A percentile compares a stretch with the other conserved stretches of the same genome.
Conservation (phyloP, 2,329 filamentous ascomycete genomes). For the Ceratocystis cacaofunesta region DNA sequence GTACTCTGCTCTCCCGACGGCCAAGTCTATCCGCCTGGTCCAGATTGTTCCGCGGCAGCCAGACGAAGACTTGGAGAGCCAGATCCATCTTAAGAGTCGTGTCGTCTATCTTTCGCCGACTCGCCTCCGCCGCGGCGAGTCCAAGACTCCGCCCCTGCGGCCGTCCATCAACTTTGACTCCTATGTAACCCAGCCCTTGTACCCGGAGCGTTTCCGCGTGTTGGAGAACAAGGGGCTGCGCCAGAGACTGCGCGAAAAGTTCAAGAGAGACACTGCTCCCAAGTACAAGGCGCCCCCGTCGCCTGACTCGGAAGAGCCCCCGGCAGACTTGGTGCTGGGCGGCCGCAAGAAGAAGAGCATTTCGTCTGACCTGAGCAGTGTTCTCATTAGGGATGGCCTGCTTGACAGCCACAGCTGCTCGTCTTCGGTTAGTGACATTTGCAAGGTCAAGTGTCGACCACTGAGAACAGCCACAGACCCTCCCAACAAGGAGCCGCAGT, state of each 20-base stretch:
- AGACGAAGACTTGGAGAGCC: conserved; percentile 10
- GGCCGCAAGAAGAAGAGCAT: conserved; percentile 14
- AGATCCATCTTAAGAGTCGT: conserved; percentile 10
- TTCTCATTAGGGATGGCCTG: conserved; percentile 10
- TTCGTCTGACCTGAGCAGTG: conserved; percentile 11
- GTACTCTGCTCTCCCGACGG: conserved; percentile 10
- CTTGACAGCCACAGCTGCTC: conserved; percentile 7
- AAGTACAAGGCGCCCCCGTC: not conserved
- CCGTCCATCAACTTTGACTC: conserved; percentile 14
- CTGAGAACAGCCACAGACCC: conserved; percentile 4
- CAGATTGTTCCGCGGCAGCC: conserved; percentile 14
- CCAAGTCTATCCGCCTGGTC: conserved; percentile 16
- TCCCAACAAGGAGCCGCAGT: conserved; percentile 6
- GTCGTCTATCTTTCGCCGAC: conserved; percentile 15
- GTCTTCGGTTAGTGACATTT: conserved; percentile 3
- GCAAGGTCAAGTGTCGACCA: conserved; percentile 9
- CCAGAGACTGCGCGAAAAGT: conserved; percentile 15
- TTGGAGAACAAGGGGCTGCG: conserved; percentile 15
- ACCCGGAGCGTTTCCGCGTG: conserved; percentile 13
- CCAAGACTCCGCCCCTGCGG: conserved; percentile 8
- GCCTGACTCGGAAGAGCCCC: not conserved
- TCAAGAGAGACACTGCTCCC: conserved; percentile 8
- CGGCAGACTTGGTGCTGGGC: conserved; percentile 12
- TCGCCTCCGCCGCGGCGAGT: conserved; percentile 14
- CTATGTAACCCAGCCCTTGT: conserved; percentile 11